Evolutionary conservation across 1,284 basidiomycete genomes (phyloP).

Genomic region (Trametes polyzona): DNA sequence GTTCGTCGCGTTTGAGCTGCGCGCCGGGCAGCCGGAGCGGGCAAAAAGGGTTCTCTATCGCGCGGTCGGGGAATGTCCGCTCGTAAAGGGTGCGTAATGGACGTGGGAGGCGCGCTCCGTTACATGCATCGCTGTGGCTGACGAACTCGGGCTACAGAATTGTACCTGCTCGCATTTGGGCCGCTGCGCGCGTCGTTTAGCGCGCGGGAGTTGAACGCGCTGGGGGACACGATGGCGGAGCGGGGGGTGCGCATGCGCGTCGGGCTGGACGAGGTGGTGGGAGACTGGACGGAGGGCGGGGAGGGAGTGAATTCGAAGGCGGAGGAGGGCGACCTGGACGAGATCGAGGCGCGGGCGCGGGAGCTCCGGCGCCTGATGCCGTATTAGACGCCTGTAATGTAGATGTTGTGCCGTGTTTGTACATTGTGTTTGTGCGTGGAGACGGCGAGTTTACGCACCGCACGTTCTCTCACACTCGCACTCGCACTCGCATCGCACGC

Average conservation of each 20-base stretch:
- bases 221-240: slow-evolving; percentile 83
- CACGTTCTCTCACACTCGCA: not conserved
- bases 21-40: slow-evolving; percentile 56
- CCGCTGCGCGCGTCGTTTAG: slow-evolving; percentile 72
- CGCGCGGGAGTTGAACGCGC: slow-evolving; percentile 64
- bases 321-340: slow-evolving; percentile 47
- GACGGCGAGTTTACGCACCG: not conserved
- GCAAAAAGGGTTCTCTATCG: slow-evolving; percentile 84
- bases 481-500: slow-evolving; percentile 5
- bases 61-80: slow-evolving; percentile 82
- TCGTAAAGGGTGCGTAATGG: slow-evolving; percentile 67
- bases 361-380: slow-evolving; percentile 69
- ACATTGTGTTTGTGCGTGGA: slow-evolving; percentile 21
- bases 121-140: slow-evolving; percentile 6
- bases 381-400: slow-evolving; percentile 42
- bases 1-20: slow-evolving; percentile 84
- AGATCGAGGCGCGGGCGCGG: slow-evolving; percentile 61
- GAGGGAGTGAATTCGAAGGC: slow-evolving; percentile 29
- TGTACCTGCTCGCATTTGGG: slow-evolving; percentile 88
- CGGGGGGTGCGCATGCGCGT: slow-evolving; percentile 74
- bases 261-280: slow-evolving; percentile 67
- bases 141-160: slow-evolving; percentile 50
- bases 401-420: slow-evolving; percentile 23
- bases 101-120: slow-evolving; percentile 2
- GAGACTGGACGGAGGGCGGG: slow-evolving; percentile 40